Base-by-base conservation (phyloP, 768 basidiomycete genomes). In the Russula sp. region DNA sequence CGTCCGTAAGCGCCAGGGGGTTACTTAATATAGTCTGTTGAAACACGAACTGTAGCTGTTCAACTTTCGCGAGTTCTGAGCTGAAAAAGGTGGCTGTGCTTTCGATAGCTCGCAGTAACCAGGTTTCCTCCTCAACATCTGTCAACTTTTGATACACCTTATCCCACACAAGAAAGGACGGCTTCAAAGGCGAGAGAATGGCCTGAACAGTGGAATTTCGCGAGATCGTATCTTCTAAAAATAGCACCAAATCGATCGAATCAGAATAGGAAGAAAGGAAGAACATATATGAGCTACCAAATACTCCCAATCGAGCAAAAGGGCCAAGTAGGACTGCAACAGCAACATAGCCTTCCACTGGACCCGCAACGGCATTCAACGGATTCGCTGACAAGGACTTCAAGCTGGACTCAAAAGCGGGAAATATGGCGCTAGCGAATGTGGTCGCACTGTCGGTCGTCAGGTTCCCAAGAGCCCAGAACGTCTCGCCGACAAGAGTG, bases 161-260 rank as follows among this genome's bases (percentile, higher is more conserved):
- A 57, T 96, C 94, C 84, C 84, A 92, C 14, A 95, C 68, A 45
- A 98, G 73, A 75, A 97, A 97, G 1, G 89, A 87, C 0, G 92
- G 89, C 71, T 93, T 97, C 27, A 81, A 55, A 0, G 84, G 73
- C 5, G 73, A 73, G 18, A 73, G 70, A n/a, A 89, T 71, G 1
- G 79, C 73, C 39, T 79, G 77, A n/a, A 83, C 65, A 2, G 73
- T 73, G 34, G 79, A 55, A 70, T 85, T 84, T 66, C 75, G 77
- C 27, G 80, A 75, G 22, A 83, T 77, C 10, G 76, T 57, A 54
- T 82, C 78, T 57, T 77, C 86, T 80, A 68, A 22, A 75, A 64
- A 50, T 70, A 67, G 20, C 50, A 42, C 63, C 48, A 59, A 62
- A 62, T 34, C 62, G 47, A 52, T 44, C 40, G 47, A 55, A 62